Evolutionary conservation across 2,329 filamentous ascomycete genomes (phyloP).

Genomic region (Bipolaris sorokiniana): DNA sequence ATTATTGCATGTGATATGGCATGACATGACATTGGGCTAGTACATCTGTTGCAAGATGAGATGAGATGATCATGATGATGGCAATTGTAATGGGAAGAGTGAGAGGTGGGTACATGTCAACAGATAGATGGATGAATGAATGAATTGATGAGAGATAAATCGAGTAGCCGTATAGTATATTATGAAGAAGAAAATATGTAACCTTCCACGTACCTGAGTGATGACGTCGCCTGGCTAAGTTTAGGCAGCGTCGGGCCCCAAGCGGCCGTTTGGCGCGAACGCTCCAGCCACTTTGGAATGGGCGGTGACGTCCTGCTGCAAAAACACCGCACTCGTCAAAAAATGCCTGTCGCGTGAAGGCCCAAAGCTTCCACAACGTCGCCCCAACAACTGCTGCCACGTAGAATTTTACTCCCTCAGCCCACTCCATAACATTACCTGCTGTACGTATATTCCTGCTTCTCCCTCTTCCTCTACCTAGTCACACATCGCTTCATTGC

Average conservation of each 20-base stretch:
- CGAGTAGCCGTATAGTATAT: background rate
- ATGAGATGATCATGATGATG: too few species aligned
- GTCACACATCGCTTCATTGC: background rate
- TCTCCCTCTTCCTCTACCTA: background rate
- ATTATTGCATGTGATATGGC: too few species aligned
- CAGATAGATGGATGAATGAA: background rate
- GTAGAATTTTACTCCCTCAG: background rate
- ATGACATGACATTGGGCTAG: too few species aligned
- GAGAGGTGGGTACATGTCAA: too few species aligned
- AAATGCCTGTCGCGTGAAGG: constrained; percentile 27
- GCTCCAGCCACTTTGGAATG: constrained; percentile 18
- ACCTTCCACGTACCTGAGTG: background rate
- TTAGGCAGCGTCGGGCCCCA: constrained; percentile 3
- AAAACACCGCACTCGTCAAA: constrained; percentile 29
- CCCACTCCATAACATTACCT: constrained; percentile 2
- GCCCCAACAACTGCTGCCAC: constrained; percentile 7
- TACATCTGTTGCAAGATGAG: too few species aligned
- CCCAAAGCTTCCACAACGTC: constrained; percentile 15
- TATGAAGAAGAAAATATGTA: too few species aligned
- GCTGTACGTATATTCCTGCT: constrained; percentile 11
- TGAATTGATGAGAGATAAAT: background rate
- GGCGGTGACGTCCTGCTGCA: constrained; percentile 25
- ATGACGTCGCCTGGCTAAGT: background rate
- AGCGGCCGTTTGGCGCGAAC: constrained; percentile 9
- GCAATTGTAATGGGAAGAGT: too few species aligned